A percentile compares a stretch with the other conserved stretches of the same genome.
These are phyloP conservation scores for Wickerhamiella infanticola DNA, from an alignment of 1,139 yeast species.

Conservation along the genomic window DNA sequence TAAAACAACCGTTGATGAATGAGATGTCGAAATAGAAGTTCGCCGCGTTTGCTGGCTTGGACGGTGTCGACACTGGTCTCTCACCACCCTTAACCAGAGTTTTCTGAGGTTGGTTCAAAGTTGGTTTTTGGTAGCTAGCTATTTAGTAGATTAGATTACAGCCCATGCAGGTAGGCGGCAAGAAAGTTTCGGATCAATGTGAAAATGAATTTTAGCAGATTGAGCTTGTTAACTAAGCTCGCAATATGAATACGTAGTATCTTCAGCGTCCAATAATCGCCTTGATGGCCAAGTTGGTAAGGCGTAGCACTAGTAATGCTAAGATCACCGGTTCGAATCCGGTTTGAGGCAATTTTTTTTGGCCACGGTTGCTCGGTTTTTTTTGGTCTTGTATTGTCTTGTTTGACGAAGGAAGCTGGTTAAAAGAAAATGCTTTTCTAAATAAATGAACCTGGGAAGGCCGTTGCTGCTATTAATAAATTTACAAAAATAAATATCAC, in stretches of 20 bases:
- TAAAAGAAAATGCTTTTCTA: background rate
- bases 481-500: slow-evolving; percentile 4
- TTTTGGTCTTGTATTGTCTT: slow-evolving; percentile 2
- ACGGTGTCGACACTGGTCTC: slow-evolving; percentile 3
- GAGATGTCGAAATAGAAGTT: slow-evolving; percentile 1
- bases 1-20: slow-evolving; percentile 5
- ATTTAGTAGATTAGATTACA: too few relatives aligned
- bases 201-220: too few relatives aligned
- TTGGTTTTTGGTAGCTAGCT: too few relatives aligned
- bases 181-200: too few relatives aligned
- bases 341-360: slow-evolving; percentile 46
- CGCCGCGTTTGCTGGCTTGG: slow-evolving; percentile 1
- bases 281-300: slow-evolving; percentile 73
- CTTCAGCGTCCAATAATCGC: slow-evolving; percentile 17
- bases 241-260: background rate
- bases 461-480: slow-evolving; percentile 1
- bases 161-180: too few relatives aligned
- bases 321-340: slow-evolving; percentile 79
- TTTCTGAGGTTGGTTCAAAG: slow-evolving; percentile 2
- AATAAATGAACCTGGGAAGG: background rate
- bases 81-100: slow-evolving; percentile 1
- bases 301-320: slow-evolving; percentile 85
- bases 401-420: background rate
- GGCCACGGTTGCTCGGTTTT: slow-evolving; percentile 2
- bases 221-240: too few relatives aligned